Evolutionary conservation across 305 asterid species (phyloP), one percentile per base, ranked within the genome.

Genomic region (Caryopteris hybrid): DNA sequence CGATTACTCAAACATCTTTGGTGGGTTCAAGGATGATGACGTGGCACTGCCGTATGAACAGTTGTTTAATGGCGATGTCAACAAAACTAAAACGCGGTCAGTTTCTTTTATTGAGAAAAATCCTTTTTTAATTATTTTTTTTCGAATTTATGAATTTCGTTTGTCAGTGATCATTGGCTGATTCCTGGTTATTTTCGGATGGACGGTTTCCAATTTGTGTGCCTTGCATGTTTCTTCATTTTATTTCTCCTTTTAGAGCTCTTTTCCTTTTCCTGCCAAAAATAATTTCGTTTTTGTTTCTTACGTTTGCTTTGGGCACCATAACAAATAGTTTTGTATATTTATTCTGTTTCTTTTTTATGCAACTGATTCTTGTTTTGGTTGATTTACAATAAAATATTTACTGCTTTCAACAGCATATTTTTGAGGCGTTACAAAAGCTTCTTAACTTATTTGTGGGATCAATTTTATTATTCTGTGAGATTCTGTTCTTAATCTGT

Each of bases 1-100:
- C 42, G 97, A 94, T 52, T 88, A 94, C 75, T 66, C 88, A 8
- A 82, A 72, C 69, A 82, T 91, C 36, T 94, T 91, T 42, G 96
- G 97, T 60, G 89, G 91, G 14, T 65, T 85, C 31, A 57, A 65
- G 48, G 83, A 59, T 9, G 88, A 71, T 43, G 96, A 78, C 74
- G 79, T 80, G 11, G 82, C 82, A 3, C 67, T 85, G 55, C 87
- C 91, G 8, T 82, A 78, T 51, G 93, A 87, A 8, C 88, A 87
- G 57, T 22, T 94, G 85, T 27, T 94, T 50, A 70, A 42, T 71
- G 79, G 60, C 53, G 70, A 55, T 66, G 50, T 50, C 3, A 68
- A 72, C 62, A 61, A 63, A 52, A 61, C 72, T 8, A 70, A 64
- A 66, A 55, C 64, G 56, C 78, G 78, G 72, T 73, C 39, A 73